These are phyloP conservation scores for Ogataea nitratoaversa DNA, from an alignment of 805 yeast species.

Conservation along the genomic window DNA sequence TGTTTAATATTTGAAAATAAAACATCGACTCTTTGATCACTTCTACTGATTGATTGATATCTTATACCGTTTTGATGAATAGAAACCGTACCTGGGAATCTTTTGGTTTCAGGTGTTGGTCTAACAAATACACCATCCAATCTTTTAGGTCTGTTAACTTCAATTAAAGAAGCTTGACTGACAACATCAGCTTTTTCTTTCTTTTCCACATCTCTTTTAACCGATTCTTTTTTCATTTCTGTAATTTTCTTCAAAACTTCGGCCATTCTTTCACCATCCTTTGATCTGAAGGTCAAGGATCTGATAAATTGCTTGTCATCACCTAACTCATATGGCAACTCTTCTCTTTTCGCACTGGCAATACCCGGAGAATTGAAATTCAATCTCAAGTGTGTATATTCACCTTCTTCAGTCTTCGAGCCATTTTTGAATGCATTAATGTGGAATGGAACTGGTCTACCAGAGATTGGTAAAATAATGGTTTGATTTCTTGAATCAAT, in stretches of 20 bases:
- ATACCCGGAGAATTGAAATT: constrained; percentile 90
- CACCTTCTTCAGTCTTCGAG: constrained; percentile 94
- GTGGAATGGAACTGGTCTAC: constrained; percentile 97
- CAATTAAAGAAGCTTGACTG: constrained; percentile 82
- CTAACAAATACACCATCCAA: constrained; percentile 86
- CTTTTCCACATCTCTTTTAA: constrained; percentile 84
- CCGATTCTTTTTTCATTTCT: constrained; percentile 87
- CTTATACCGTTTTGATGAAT: constrained; percentile 96
- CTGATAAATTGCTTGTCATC: constrained; percentile 84
- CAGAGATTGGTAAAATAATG: constrained; percentile 83
- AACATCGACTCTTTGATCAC: constrained; percentile 84
- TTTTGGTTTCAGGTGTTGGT: constrained; percentile 96
- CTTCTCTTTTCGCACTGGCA: constrained; percentile 61
- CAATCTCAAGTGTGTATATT: constrained; percentile 81
- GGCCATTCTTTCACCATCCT: constrained; percentile 85
- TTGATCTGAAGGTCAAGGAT: constrained; percentile 81
- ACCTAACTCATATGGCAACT: constrained; percentile 86
- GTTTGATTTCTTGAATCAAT: constrained; percentile 88
- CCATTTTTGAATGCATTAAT: constrained; percentile 92
- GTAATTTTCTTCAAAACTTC: constrained; percentile 86
- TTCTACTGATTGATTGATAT: constrained; percentile 79
- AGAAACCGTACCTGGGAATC: constrained; percentile 84
- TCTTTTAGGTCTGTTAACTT: constrained; percentile 79
- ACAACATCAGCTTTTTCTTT: constrained; percentile 93
- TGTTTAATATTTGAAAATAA: constrained; percentile 89